phyloP scores from a whole-genome alignment of 495 filamentous ascomycete genomes.

The Aeminium ludgeri region DNA sequence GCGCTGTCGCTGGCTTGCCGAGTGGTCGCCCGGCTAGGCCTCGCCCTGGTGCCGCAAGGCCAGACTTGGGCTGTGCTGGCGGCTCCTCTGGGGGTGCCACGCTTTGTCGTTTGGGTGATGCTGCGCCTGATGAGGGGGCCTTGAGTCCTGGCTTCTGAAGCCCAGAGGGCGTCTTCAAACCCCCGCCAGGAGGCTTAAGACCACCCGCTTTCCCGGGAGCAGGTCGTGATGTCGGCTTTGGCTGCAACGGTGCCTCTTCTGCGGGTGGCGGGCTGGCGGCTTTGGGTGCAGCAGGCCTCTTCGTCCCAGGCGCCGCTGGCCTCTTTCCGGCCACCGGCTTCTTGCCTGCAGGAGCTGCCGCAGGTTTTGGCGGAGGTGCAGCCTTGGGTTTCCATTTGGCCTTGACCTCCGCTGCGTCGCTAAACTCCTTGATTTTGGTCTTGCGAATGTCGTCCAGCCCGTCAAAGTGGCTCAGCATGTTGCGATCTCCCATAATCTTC shows the following conservation, averaged over 20 bases:
- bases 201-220: constrained; percentile 10
- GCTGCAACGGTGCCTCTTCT: constrained; percentile 34
- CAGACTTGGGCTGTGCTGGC: constrained; percentile 43
- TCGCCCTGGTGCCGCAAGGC: constrained; percentile 42
- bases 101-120: constrained; percentile 34
- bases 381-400: constrained; percentile 94
- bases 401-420: constrained; percentile 81
- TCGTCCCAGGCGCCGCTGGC: constrained; percentile 23
- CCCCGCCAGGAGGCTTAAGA: constrained; percentile 9
- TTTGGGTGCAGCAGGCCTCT: constrained; percentile 38
- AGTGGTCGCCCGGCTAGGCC: constrained; percentile 75
- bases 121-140: constrained; percentile 16
- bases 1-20: constrained; percentile 48
- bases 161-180: constrained; percentile 17
- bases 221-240: constrained; percentile 41
- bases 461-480: constrained; percentile 93
- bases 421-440: constrained; percentile 90
- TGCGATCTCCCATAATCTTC: constrained; percentile 95
- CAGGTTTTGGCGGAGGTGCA: constrained; percentile 45
- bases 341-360: constrained; percentile 27
- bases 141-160: constrained; percentile 57
- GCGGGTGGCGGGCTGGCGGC: constrained; percentile 36
- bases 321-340: constrained; percentile 22
- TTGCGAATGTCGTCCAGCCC: constrained; percentile 92
- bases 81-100: constrained; percentile 41